Conservation (phyloP, 768 basidiomycete species). For the Suillus hirtellus region DNA sequence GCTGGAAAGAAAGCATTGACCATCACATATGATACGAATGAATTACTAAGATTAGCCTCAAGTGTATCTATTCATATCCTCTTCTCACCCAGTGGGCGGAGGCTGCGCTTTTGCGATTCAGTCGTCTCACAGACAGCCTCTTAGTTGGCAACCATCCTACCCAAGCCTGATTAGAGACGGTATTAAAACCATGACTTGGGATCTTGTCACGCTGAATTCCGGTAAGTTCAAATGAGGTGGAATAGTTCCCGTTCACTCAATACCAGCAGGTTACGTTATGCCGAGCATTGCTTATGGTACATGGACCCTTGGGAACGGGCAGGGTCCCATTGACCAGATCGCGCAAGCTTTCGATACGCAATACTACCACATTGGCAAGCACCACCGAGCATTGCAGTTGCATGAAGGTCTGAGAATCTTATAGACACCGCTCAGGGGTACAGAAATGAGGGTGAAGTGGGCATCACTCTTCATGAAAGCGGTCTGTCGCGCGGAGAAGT, state of each 20-base stretch:
- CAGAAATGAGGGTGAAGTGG: slow-evolving; percentile 57
- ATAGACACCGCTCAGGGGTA: slow-evolving; percentile 64
- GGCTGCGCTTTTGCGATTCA: not conserved
- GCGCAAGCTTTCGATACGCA: slow-evolving; percentile 63
- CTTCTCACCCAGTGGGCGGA: not conserved
- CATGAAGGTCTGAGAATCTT: not conserved
- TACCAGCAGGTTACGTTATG: slow-evolving; percentile 39
- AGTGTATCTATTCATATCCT: slow-evolving; percentile 3
- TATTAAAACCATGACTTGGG: slow-evolving; percentile 54
- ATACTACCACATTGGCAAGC: slow-evolving; percentile 61
- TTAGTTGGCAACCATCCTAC: not conserved
- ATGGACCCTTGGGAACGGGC: slow-evolving; percentile 62
- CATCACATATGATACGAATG: not conserved
- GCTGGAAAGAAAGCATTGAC: not conserved
- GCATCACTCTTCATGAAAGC: slow-evolving; percentile 43
- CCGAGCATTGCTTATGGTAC: slow-evolving; percentile 63
- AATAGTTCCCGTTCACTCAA: slow-evolving; percentile 2
- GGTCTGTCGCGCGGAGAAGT: slow-evolving; percentile 56
- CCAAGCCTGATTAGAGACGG: not conserved
- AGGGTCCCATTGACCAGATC: slow-evolving; percentile 51
- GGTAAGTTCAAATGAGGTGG: slow-evolving; percentile 36
- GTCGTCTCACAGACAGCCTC: not conserved
- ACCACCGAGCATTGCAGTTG: not conserved
- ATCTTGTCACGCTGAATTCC: slow-evolving; percentile 57
- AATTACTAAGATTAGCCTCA: not conserved